These are phyloP conservation scores for Psilocybe cubensis DNA, from an alignment of 768 basidiomycete species.

Conservation along the genomic window DNA sequence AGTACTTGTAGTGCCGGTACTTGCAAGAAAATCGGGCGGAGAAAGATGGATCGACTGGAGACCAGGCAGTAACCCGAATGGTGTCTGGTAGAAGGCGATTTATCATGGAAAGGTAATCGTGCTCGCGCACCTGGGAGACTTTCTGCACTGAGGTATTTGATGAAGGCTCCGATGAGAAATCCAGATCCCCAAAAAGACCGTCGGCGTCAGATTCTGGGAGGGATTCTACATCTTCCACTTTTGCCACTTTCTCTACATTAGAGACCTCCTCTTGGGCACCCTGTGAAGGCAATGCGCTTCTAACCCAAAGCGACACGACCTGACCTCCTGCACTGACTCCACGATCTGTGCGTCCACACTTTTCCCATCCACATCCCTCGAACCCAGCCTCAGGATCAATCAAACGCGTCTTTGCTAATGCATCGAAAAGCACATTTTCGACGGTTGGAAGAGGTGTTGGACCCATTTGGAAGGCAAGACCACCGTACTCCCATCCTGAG, in stretches of 20 bases:
- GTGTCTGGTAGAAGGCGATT: conserved; percentile 89
- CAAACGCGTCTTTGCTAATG: conserved; percentile 75
- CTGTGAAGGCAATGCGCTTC: conserved; percentile 60
- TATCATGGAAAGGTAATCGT: conserved; percentile 78
- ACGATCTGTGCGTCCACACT: conserved; percentile 92
- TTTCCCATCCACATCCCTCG: conserved; percentile 89
- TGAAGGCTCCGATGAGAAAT: conserved; percentile 23
- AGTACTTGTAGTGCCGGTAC: conserved; percentile 96
- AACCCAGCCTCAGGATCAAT: conserved; percentile 75
- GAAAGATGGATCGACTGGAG: conserved; percentile 78
- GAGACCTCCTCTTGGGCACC: conserved; percentile 16
- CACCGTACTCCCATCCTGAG: conserved; percentile 90
- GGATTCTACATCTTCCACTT: not conserved
- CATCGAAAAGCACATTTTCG: conserved; percentile 83
- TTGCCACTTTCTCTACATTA: conserved; percentile 8
- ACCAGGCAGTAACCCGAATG: conserved; percentile 93
- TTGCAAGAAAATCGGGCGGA: conserved; percentile 89
- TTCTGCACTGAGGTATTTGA: conserved; percentile 18
- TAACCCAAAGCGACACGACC: conserved; percentile 89
- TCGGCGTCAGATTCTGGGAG: conserved; percentile 28
- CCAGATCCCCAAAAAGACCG: conserved; percentile 44
- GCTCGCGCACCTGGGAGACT: conserved; percentile 42
- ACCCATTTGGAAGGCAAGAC: conserved; percentile 79
- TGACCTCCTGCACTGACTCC: conserved; percentile 96
- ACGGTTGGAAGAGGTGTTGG: conserved; percentile 85